phyloP scores from a whole-genome alignment of 306 rosid genomes.

The Quercus parvula region DNA sequence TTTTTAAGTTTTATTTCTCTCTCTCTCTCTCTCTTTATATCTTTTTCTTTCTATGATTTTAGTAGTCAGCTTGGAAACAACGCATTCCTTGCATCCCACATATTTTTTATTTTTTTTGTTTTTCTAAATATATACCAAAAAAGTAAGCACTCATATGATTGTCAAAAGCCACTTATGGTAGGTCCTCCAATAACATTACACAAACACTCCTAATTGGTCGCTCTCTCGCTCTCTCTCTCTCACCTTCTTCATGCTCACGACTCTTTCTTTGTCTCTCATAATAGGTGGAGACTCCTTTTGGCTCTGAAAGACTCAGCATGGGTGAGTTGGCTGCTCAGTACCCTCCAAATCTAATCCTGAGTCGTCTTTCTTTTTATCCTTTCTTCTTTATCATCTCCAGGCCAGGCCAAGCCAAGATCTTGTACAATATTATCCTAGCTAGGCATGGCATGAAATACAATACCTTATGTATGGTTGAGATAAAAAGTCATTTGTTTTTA shows the following conservation, averaged over 20 bases:
- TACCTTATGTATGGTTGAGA: too few species aligned
- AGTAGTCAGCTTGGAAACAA: conserved; percentile 79
- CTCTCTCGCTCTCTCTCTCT: conserved; percentile 18
- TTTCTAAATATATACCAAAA: conserved; percentile 19
- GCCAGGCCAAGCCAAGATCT: not conserved
- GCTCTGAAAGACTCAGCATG: conserved; percentile 52
- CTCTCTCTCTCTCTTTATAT: conserved; percentile 1
- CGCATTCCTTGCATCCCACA: conserved; percentile 64
- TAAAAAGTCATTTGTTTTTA: too few species aligned
- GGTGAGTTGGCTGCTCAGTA: conserved; percentile 26
- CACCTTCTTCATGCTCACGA: conserved; percentile 21
- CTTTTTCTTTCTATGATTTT: not conserved
- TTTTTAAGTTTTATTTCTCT: not conserved
- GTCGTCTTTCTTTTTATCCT: conserved; percentile 29
- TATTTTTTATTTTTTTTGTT: conserved; percentile 24
- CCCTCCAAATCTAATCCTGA: conserved; percentile 35
- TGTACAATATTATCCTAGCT: too few species aligned
- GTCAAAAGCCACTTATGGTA: conserved; percentile 48
- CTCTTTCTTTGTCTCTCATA: conserved; percentile 26
- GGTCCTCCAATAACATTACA: conserved; percentile 47
- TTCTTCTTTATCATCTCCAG: conserved; percentile 22
- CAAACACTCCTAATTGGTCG: conserved; percentile 18
- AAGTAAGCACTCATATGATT: conserved; percentile 63
- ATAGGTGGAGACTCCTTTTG: conserved; percentile 17
- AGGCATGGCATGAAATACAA: too few species aligned